Base-by-base conservation (phyloP, 345 rosid species). In the Populus simonii region DNA sequence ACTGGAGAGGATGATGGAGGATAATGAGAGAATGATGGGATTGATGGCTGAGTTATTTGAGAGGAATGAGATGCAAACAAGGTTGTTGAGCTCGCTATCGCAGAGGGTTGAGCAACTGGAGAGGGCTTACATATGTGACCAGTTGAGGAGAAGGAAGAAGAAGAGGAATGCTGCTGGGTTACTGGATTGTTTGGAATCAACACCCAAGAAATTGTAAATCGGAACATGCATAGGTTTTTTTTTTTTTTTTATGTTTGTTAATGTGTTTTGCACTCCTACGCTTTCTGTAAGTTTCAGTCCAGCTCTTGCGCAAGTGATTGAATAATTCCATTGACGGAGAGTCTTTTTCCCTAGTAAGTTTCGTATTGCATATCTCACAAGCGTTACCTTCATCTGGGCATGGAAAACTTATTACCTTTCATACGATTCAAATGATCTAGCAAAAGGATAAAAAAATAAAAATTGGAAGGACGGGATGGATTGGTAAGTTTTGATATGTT, bases 71-170 rank as follows among this genome's bases (percentile, higher is more conserved):
- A 73, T 51, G 87, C 93, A 91, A 74, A 84, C 82, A 0, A 79
- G 66, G 82, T 1, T 91, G 74, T 39, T 91, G 57, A 76, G 79
- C 25, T 76, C 87, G 2, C 80, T 89, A 63, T 80, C 89, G 3
- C 88, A 74, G 9, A 86, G 92, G 76, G 92, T 91, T 53, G 91
- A 81, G 85, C 86, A 43, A 82, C 70, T 91, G 23, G 96, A 90
- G 87, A 87, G 74, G 80, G 91, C 88, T 5, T 83, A 84, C n/a
- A 7, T 80, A 69, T 87, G 83, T 35, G 88, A 89, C 39, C 84
- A 74, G 82, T 74, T 84, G 36, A 75, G 85, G 80, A 84, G 80
- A 79, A 81, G 45, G 35, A 85, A 79, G 87, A 86, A 82, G 85
- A 85, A 66, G 82, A 84, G 72, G 72, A 55, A 68, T 2, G 86